A percentile compares a stretch with the other conserved stretches of the same genome.
These are phyloP conservation scores for Plasmodium sp. DNA, from an alignment of 169 alveolate genomes.

Conservation along the genomic window DNA sequence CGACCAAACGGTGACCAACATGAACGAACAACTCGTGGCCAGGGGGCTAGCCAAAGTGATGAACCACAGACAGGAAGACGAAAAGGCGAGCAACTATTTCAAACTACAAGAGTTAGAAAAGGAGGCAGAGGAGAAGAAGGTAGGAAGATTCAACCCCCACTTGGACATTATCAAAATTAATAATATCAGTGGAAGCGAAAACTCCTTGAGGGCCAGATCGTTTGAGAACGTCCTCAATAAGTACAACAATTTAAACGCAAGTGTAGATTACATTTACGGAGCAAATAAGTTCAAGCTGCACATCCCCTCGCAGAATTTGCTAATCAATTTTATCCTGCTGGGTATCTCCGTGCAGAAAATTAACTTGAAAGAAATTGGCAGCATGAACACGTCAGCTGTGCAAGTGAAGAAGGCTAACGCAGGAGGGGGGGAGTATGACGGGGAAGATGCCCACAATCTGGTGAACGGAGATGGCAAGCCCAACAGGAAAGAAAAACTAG, in stretches of 20 bases:
- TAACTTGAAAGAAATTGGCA: slow-evolving; percentile 36
- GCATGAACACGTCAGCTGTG: neutral
- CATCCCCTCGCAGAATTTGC: slow-evolving; percentile 69
- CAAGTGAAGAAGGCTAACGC: neutral
- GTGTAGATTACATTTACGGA: slow-evolving; percentile 67
- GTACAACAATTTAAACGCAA: slow-evolving; percentile 67
- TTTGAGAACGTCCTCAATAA: slow-evolving; percentile 61
- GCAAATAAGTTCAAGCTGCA: slow-evolving; percentile 57
- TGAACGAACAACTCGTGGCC: slow-evolving; percentile 45
- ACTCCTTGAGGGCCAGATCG: slow-evolving; percentile 60
- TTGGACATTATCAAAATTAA: slow-evolving; percentile 56
- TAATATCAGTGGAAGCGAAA: slow-evolving; percentile 72
- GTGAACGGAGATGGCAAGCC: slow-evolving; percentile 13
- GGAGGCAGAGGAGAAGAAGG: slow-evolving; percentile 51
- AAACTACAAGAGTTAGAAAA: slow-evolving; percentile 66
- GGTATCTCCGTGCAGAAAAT: slow-evolving; percentile 66
- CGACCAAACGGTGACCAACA: neutral
- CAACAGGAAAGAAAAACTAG: slow-evolving; percentile 31
- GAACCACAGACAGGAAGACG: slow-evolving; percentile 66
- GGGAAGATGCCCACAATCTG: neutral
- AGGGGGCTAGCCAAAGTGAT: slow-evolving; percentile 62
- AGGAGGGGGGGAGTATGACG: slow-evolving; percentile 3
- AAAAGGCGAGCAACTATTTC: slow-evolving; percentile 53
- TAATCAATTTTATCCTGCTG: slow-evolving; percentile 46
- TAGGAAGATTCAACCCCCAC: slow-evolving; percentile 63